Conservation (phyloP, 768 basidiomycete species). For the Candolleomyces efflorescens region DNA sequence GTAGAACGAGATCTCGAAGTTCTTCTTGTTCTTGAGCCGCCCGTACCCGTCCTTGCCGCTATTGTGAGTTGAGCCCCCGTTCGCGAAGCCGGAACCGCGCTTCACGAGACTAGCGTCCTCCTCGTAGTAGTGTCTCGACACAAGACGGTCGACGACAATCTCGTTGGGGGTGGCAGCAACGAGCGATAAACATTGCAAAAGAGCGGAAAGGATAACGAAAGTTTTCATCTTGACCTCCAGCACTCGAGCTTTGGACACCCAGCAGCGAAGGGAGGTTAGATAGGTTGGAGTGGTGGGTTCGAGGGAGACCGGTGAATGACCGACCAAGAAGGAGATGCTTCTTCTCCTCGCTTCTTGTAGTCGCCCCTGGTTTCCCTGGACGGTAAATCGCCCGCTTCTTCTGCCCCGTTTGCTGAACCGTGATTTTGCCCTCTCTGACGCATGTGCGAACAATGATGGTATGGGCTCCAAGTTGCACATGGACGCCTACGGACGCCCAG, state of each 20-base stretch:
- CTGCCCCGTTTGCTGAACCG: too few species aligned
- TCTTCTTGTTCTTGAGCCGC: slow-evolving; percentile 12
- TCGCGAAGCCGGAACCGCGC: slow-evolving; percentile 19
- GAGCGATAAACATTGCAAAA: not conserved
- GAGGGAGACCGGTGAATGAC: not conserved
- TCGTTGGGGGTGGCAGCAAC: slow-evolving; percentile 2
- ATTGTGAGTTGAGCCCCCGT: slow-evolving; percentile 9
- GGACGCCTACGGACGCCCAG: too few species aligned
- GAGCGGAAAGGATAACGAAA: not conserved
- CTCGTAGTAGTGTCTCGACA: slow-evolving; percentile 17
- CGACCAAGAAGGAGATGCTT: too few species aligned
- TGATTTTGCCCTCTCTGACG: too few species aligned
- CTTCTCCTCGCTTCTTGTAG: not conserved
- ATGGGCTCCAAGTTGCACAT: too few species aligned
- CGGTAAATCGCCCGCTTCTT: too few species aligned
- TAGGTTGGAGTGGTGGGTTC: not conserved
- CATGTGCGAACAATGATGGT: too few species aligned
- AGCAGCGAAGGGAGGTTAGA: not conserved
- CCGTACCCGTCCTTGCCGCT: slow-evolving; percentile 17
- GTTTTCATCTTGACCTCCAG: not conserved
- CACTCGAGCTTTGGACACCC: too few species aligned
- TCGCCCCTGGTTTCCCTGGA: too few species aligned
- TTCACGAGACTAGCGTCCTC: slow-evolving; percentile 9
- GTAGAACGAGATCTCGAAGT: slow-evolving; percentile 28
- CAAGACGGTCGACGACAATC: slow-evolving; percentile 17